Base-by-base conservation (phyloP, 1,284 basidiomycete species). In the Austroboletus niveus region DNA sequence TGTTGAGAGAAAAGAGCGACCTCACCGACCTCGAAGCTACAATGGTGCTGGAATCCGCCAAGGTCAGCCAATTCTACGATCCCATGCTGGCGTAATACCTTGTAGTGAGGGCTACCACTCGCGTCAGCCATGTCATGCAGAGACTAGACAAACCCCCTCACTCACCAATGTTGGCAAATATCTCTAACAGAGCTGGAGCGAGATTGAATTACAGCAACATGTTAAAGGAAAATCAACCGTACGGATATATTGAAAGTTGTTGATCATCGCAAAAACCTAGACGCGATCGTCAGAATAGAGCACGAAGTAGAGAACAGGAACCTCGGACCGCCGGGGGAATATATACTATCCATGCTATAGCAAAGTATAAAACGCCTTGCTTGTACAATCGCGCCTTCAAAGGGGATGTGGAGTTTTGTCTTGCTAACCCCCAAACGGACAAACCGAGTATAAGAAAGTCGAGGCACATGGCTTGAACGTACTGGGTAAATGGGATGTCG, bases 331-430 rank as follows among this genome's bases (percentile, higher is more conserved):
- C 17, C 3, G 60, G 27, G 0, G 51, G 46, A 8, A 60, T 39
- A 46, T 58, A 60, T 1, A 11, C 24, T 5, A 54, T 15, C 4
- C 49, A 38, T 15, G 48, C 53, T 9, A 59, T 12, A 30, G 41
- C 40, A 34, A 63, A 47, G 45, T 65, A 68, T 4, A 52, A 11
- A 3, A 59, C 31, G 6, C 62, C 64, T 34, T 64, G 65, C 24
- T 29, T 10, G 17, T 36, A 31, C 29, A 64, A 45, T 17, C 39
- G 42, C 32, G 38, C 55, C 42, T 32, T 53, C 40, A 64, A 48
- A 17, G 47, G 45, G 5, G 64, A 65, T 29, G 35, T n/a, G 2
- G 42, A 53, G n/a, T 17, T 46, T 42, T 44, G 42, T n/a, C 27
- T 55, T 9, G 49, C 50, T 3, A 64, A 47, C n/a, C 56, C 58